phyloP scores from a whole-genome alignment of 805 yeast species.

The Nakazawaea ambrosiae region DNA sequence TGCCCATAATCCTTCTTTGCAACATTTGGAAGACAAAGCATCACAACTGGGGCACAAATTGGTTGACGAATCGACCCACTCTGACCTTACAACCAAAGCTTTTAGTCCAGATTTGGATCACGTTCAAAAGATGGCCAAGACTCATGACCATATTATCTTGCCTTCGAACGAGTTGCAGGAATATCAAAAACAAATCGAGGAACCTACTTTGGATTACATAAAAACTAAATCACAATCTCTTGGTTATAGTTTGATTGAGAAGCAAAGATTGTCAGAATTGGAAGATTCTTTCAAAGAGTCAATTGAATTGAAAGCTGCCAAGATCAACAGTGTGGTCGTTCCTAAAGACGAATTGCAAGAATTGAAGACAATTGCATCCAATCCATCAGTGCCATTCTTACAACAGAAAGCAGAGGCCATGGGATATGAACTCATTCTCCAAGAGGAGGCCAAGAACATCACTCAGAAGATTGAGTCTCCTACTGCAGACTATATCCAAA shows the following conservation, averaged over 20 bases:
- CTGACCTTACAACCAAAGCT: background rate
- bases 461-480: conserved; percentile 13
- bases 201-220: conserved; percentile 10
- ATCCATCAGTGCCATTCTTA: conserved; percentile 1
- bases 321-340: background rate
- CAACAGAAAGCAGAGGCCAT: conserved; percentile 10
- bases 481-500: conserved; percentile 15
- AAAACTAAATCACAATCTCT: background rate
- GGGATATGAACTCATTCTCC: conserved; percentile 21
- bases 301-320: conserved; percentile 7
- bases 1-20: background rate
- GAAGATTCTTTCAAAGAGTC: conserved; percentile 4
- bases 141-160: background rate
- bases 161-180: background rate
- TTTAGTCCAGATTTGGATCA: background rate
- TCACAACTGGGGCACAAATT: too few species aligned
- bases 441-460: conserved; percentile 14
- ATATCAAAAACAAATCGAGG: background rate
- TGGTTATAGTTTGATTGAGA: background rate
- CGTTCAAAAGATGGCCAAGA: background rate
- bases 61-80: background rate
- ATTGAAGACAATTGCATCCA: conserved; percentile 1
- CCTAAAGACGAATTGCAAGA: conserved; percentile 1
- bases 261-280: background rate
- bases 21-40: background rate